Conservation (phyloP, 2,329 filamentous ascomycete genomes). For the Colletotrichum caudatum region DNA sequence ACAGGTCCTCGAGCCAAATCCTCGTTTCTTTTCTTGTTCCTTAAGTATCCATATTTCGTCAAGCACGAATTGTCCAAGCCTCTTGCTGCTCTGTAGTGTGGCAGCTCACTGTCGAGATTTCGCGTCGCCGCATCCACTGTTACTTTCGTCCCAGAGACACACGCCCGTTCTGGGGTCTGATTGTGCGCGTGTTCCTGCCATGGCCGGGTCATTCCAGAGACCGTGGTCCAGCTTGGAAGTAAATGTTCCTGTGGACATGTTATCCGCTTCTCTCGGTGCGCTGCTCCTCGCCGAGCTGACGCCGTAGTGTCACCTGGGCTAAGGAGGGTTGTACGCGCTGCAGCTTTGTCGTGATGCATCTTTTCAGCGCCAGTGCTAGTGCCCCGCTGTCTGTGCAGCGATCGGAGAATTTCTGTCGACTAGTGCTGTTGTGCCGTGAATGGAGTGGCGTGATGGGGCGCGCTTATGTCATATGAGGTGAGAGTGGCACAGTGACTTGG, state of each 20-base stretch:
- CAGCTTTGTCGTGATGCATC: not conserved
- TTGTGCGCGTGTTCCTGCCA: not conserved
- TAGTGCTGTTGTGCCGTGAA: not conserved
- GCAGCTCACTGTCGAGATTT: not conserved
- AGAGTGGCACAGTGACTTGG: not conserved
- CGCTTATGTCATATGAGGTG: not conserved
- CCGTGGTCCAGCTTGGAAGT: not conserved
- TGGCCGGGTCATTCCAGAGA: not conserved
- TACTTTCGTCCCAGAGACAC: not conserved
- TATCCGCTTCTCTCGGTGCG: constrained; percentile 5
- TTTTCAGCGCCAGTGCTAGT: not conserved
- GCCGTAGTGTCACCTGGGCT: not conserved
- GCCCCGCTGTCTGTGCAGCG: not conserved
- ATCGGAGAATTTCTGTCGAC: not conserved
- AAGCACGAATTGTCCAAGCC: constrained; percentile 13
- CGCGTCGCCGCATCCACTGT: not conserved
- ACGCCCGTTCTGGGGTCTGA: not conserved
- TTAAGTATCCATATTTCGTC: constrained; percentile 24
- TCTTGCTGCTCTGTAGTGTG: constrained; percentile 8
- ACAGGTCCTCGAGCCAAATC: not conserved
- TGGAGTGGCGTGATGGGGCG: not conserved
- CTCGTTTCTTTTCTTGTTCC: not conserved
- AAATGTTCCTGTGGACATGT: not conserved
- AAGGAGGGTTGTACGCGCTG: not conserved
- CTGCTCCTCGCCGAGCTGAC: constrained; percentile 2